phyloP scores from a whole-genome alignment of 1,284 basidiomycete genomes.

The Trichosporon sp. region DNA sequence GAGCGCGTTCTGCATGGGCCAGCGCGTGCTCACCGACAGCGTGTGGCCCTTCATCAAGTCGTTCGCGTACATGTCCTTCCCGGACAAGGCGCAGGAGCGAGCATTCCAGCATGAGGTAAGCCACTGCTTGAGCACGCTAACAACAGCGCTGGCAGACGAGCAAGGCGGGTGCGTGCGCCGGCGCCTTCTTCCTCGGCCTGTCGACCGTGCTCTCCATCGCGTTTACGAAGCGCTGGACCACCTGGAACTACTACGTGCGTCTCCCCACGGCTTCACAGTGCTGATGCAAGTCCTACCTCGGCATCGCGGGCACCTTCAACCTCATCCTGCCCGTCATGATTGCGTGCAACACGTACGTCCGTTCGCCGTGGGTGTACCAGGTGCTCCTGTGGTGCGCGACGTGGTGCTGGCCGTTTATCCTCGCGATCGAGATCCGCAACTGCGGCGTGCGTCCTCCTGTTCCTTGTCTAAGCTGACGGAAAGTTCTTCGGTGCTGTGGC shows the following conservation, averaged over 20 bases:
- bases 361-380: conserved; percentile 7
- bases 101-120: conserved; percentile 42
- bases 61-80: conserved; percentile 33
- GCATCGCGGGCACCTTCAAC: conserved; percentile 32
- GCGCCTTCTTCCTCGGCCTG: conserved; percentile 36
- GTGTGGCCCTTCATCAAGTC: not conserved
- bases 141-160: conserved; percentile 34
- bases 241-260: conserved; percentile 18
- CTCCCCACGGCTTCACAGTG: too few species aligned
- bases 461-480: not conserved
- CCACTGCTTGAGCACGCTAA: not conserved
- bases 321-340: conserved; percentile 35
- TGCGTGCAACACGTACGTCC: conserved; percentile 24
- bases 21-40: not conserved
- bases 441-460: not conserved
- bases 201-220: conserved; percentile 26
- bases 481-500: not conserved
- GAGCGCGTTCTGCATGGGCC: conserved; percentile 1
- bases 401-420: conserved; percentile 8
- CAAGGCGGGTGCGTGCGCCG: conserved; percentile 35
- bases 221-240: not conserved
- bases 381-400: not conserved
- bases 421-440: conserved; percentile 1
- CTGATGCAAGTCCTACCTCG: conserved; percentile 28
- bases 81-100: conserved; percentile 39